A percentile compares a stretch with the other conserved stretches of the same genome.
Conservation (phyloP, 164 flowering plant species). For the Chimonanthus praecox region DNA sequence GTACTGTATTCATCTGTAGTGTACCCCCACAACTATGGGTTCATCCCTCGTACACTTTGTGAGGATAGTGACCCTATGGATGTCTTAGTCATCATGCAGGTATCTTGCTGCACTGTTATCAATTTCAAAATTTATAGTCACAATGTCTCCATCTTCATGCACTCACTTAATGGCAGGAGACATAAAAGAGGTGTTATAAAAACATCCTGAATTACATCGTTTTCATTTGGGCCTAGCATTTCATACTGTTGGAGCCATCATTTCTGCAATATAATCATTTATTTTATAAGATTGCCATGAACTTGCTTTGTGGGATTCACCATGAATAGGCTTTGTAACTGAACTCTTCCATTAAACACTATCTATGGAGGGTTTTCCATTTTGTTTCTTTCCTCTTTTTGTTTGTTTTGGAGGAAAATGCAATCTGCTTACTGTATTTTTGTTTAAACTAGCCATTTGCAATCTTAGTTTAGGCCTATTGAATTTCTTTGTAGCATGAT, state of each 20-base stretch:
- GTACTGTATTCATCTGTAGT: conserved; percentile 86
- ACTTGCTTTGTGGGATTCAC: not conserved
- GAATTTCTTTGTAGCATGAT: not conserved
- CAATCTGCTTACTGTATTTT: no score
- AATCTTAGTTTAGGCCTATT: not conserved
- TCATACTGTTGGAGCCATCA: not conserved
- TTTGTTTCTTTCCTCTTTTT: not conserved
- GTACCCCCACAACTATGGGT: conserved; percentile 95
- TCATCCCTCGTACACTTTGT: conserved; percentile 87
- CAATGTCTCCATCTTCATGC: not conserved
- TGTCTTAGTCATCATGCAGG: conserved; percentile 90
- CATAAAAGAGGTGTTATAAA: not conserved
- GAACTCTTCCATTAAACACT: not conserved
- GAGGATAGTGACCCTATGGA: conserved; percentile 90
- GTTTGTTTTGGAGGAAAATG: not conserved
- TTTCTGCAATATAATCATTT: not conserved
- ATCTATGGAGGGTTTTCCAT: not conserved
- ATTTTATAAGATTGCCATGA: no score
- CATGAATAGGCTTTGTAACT: not conserved
- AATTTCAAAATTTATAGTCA: not conserved
- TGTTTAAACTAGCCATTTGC: not conserved
- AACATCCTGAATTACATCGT: not conserved
- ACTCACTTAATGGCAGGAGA: not conserved
- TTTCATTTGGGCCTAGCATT: not conserved
- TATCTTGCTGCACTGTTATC: conserved; percentile 17